Evolutionary conservation across 441 rosid genomes (phyloP), one percentile per base, ranked within the genome.

Genomic region (Brassica balearica): DNA sequence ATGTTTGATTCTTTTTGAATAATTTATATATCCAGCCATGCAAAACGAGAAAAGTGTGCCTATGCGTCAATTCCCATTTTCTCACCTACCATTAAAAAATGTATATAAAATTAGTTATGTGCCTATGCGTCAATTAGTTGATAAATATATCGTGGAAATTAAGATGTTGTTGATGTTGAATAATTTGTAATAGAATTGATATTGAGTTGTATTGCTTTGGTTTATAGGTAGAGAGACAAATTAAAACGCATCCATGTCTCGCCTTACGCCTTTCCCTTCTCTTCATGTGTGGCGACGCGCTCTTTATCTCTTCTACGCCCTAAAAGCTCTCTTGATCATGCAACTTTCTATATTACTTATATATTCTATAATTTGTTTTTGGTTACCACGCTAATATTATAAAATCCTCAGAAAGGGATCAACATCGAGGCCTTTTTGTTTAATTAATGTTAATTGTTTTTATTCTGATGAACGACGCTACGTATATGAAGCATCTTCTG

Each of bases 391-490:
- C 61, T 17, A 22, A 72, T 43, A 58, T 65, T 67, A 67, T 48
- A 36, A 36, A 34, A 73, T 51, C 38, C 25, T 78, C 20, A 63
- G 53, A 79, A 79, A 79, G 75, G 82, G 82, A 79, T 79, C 82
- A 79, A 78, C 75, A 38, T 73, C 78, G 82, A 68, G 9, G 55
- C 74, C 78, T 79, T 79, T 79, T 73, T 68, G 65, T 51, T 79
- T 36, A 62, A 62, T 25, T 73, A 63, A 53, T 46, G 22, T 68
- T 68, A 73, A 51, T 73, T 15, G 53, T 68, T 73, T 62, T 48
- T 68, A 73, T 79, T 79, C 82, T 73, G 60, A 68, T 78, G 78
- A 78, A 61, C 74, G 70, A 73, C 70, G 48, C 65, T 68, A 68
- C 78, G 78, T 79, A 62, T 51, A 68, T 62, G 71, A 62, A 73